phyloP scores from a whole-genome alignment of 106 monocot genomes.

The Dioscorea dumetorum region DNA sequence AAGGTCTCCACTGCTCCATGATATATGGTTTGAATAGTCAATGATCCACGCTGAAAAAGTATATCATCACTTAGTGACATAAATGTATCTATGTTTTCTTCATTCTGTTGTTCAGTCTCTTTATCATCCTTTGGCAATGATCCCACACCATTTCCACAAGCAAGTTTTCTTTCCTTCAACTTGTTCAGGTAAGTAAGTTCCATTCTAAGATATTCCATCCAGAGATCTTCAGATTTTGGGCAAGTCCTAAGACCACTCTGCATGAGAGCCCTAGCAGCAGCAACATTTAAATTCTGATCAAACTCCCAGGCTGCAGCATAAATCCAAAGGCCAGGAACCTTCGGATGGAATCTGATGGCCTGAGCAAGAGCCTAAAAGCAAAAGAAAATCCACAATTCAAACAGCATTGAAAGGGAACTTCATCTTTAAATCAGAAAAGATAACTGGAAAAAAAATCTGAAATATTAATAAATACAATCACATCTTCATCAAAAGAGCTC shows the following conservation, averaged over 20 bases:
- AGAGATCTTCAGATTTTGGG: slow-evolving; percentile 73
- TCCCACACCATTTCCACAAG: slow-evolving; percentile 56
- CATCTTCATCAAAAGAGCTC: no score
- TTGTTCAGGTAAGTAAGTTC: slow-evolving; percentile 95
- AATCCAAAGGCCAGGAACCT: slow-evolving; percentile 89
- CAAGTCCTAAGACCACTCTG: slow-evolving; percentile 84
- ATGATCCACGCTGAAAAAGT: slow-evolving; percentile 51
- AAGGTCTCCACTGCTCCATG: slow-evolving; percentile 45
- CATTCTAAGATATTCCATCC: slow-evolving; percentile 95
- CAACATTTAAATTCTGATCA: slow-evolving; percentile 82
- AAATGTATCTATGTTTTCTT: slow-evolving; percentile 63
- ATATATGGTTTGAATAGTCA: slow-evolving; percentile 52
- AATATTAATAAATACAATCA: background rate
- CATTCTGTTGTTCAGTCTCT: slow-evolving; percentile 43
- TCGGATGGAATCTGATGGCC: slow-evolving; percentile 78
- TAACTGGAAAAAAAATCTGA: background rate
- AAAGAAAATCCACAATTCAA: background rate
- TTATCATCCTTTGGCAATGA: slow-evolving; percentile 15
- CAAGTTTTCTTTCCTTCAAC: slow-evolving; percentile 70
- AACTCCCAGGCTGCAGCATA: slow-evolving; percentile 97
- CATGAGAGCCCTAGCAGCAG: slow-evolving; percentile 85
- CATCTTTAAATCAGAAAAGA: background rate
- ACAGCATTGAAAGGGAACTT: background rate
- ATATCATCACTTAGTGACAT: slow-evolving; percentile 50
- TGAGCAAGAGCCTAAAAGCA: slow-evolving; percentile 50